phyloP scores from a whole-genome alignment of 257 asterid species.

The Solanum chiquidenum region DNA sequence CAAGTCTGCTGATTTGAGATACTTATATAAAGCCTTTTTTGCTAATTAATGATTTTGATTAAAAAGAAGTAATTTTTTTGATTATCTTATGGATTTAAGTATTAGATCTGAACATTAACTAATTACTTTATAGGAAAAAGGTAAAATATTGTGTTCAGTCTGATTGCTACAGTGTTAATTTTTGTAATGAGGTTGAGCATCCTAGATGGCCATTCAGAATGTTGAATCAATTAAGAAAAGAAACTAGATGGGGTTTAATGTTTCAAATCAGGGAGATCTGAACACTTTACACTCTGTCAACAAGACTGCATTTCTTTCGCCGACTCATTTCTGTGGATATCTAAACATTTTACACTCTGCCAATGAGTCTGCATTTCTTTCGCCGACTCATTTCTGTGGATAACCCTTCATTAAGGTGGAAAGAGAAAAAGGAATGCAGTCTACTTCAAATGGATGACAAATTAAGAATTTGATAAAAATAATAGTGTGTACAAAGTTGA shows the following conservation, averaged over 20 bases:
- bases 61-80: not conserved
- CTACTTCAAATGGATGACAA: not conserved
- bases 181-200: not conserved
- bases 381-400: not conserved
- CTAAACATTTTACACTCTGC: not conserved
- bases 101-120: not conserved
- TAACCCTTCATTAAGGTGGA: not conserved
- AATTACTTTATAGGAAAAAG: not conserved
- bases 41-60: not conserved
- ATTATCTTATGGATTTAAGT: not conserved
- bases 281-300: not conserved
- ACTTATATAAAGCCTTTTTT: not conserved
- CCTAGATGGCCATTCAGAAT: not conserved
- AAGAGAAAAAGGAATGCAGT: not conserved
- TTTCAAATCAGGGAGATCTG: not conserved
- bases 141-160: not conserved
- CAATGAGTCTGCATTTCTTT: not conserved
- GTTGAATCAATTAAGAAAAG: not conserved
- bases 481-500: not conserved
- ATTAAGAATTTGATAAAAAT: too few relatives aligned
- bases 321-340: not conserved
- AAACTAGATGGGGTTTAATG: not conserved
- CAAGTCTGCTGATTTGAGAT: not conserved
- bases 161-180: not conserved
- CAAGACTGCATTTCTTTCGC: not conserved